Conservation (phyloP, 441 rosid species). For the Pelargonium citronellum region DNA sequence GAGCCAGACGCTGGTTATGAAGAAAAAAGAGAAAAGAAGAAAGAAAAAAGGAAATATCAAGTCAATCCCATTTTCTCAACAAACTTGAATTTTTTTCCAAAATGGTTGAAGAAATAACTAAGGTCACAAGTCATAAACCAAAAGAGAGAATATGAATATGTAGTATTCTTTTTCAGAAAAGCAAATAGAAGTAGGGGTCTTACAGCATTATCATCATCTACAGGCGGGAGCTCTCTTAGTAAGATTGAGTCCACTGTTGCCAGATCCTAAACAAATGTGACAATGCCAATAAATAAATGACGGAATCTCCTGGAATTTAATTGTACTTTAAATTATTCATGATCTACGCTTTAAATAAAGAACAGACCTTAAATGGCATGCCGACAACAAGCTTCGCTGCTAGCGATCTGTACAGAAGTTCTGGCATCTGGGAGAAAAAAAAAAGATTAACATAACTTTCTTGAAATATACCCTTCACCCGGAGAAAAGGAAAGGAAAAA, state of each 20-base stretch:
- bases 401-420: conserved; percentile 69
- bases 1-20: conserved; percentile 72
- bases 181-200: conserved; percentile 27
- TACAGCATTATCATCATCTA: conserved; percentile 76
- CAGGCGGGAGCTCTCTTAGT: conserved; percentile 44
- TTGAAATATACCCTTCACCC: conserved; percentile 3
- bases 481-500: not conserved
- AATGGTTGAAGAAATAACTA: not conserved
- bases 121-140: not conserved
- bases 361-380: conserved; percentile 26
- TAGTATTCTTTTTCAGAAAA: conserved; percentile 2
- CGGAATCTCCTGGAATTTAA: not conserved
- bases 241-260: conserved; percentile 78
- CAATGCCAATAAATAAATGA: not conserved
- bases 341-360: not conserved
- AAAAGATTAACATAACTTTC: conserved; percentile 4
- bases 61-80: too few species aligned
- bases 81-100: too few species aligned
- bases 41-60: not conserved
- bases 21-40: conserved; percentile 7
- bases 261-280: conserved; percentile 20
- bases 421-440: conserved; percentile 49
- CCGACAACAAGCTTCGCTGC: conserved; percentile 25
- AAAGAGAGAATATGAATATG: not conserved
- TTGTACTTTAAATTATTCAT: not conserved